phyloP scores from a whole-genome alignment of 345 rosid species.

The Citrus australasica region DNA sequence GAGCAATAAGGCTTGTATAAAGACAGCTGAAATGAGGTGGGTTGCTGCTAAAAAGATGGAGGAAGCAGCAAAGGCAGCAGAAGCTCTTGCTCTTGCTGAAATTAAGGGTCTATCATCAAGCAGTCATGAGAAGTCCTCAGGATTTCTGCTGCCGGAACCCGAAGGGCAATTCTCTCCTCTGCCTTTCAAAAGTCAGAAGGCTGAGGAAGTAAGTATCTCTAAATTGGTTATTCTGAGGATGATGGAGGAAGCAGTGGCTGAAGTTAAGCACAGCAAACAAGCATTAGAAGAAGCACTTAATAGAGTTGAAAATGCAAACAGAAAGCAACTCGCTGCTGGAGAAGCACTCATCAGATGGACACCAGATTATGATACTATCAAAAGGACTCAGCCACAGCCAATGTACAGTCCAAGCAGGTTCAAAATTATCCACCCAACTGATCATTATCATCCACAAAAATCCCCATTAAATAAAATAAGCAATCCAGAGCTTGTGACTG shows the following conservation, averaged over 20 bases:
- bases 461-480: slow-evolving; percentile 40
- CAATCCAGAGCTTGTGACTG: slow-evolving; percentile 20
- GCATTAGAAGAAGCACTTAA: slow-evolving; percentile 73
- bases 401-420: slow-evolving; percentile 27
- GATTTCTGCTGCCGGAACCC: slow-evolving; percentile 62
- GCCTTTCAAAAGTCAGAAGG: slow-evolving; percentile 27
- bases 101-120: slow-evolving; percentile 45
- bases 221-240: slow-evolving; percentile 53
- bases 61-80: slow-evolving; percentile 97
- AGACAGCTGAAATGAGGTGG: slow-evolving; percentile 80
- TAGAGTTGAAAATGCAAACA: slow-evolving; percentile 66
- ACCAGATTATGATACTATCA: slow-evolving; percentile 40
- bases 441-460: slow-evolving; percentile 31
- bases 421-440: slow-evolving; percentile 35
- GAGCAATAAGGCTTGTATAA: slow-evolving; percentile 31
- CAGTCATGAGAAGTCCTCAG: slow-evolving; percentile 31
- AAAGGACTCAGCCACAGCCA: slow-evolving; percentile 16
- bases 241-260: slow-evolving; percentile 77
- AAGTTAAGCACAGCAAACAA: slow-evolving; percentile 65
- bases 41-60: slow-evolving; percentile 97
- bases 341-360: slow-evolving; percentile 70
- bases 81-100: slow-evolving; percentile 83
- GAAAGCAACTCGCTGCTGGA: slow-evolving; percentile 73
- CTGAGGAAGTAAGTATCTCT: slow-evolving; percentile 31
- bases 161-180: slow-evolving; percentile 38